Conservation (phyloP, 2,329 filamentous ascomycete genomes). For the Trichoderma guizhouense region DNA sequence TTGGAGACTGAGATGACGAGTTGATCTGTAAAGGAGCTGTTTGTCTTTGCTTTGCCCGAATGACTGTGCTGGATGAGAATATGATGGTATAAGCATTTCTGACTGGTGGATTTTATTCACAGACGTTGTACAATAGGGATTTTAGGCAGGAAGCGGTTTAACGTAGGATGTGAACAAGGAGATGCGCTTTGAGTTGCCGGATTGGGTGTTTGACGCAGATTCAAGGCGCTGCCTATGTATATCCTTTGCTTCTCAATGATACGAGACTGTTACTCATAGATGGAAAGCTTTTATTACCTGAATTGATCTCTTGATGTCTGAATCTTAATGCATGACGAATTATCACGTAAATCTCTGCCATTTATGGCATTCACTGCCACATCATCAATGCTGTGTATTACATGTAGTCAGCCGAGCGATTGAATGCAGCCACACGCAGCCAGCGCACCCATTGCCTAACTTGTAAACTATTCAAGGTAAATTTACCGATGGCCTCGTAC, state of each 20-base stretch:
- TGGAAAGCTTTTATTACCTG: not conserved
- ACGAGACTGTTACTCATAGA: not conserved
- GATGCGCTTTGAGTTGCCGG: not conserved
- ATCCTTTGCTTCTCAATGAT: not conserved
- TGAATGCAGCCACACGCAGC: not conserved
- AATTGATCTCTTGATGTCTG: not conserved
- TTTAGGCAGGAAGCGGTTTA: not conserved
- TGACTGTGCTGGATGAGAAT: not conserved
- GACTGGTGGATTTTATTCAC: conserved; percentile 9
- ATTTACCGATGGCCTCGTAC: not conserved
- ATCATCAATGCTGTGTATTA: not conserved
- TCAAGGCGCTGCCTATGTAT: not conserved
- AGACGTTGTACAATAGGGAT: not conserved
- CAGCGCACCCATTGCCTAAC: not conserved
- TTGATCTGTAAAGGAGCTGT: not conserved
- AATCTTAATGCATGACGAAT: not conserved
- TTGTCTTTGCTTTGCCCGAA: not conserved
- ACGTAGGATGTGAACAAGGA: not conserved
- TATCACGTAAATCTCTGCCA: not conserved
- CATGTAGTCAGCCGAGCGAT: not conserved
- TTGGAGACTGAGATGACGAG: not conserved
- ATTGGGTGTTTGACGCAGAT: not conserved
- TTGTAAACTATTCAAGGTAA: not conserved
- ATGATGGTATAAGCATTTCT: not conserved
- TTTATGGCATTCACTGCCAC: not conserved